Conservation (phyloP, 257 asterid species). For the Solanum etuberosum region DNA sequence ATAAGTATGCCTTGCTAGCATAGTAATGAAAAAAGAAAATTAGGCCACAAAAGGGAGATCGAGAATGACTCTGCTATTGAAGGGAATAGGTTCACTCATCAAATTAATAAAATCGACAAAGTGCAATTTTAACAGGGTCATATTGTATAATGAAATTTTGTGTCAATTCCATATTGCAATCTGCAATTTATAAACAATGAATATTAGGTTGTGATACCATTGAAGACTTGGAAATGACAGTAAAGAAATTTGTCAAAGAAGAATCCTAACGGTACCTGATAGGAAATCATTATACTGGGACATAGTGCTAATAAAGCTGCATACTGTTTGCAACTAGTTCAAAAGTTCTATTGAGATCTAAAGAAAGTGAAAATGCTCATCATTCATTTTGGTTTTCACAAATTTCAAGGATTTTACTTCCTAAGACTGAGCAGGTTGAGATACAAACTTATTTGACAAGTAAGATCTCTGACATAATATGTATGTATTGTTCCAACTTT, state of each 20-base stretch:
- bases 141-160: background rate
- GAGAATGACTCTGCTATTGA: background rate
- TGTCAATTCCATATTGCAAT: background rate
- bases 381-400: background rate
- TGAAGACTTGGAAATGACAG: background rate
- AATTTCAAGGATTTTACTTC: background rate
- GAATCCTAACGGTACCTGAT: background rate
- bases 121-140: background rate
- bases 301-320: background rate
- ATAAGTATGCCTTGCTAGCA: conserved; percentile 25
- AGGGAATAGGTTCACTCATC: background rate
- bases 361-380: background rate
- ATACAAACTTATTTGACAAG: background rate
- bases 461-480: background rate
- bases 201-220: background rate
- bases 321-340: background rate
- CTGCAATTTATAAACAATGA: background rate
- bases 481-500: background rate
- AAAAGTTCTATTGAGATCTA: background rate
- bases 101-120: background rate
- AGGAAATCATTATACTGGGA: background rate
- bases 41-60: background rate
- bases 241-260: background rate
- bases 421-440: background rate
- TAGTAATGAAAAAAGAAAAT: background rate